phyloP scores from a whole-genome alignment of 176 grass and related monocot genomes.

The Saccharum spontaneum region DNA sequence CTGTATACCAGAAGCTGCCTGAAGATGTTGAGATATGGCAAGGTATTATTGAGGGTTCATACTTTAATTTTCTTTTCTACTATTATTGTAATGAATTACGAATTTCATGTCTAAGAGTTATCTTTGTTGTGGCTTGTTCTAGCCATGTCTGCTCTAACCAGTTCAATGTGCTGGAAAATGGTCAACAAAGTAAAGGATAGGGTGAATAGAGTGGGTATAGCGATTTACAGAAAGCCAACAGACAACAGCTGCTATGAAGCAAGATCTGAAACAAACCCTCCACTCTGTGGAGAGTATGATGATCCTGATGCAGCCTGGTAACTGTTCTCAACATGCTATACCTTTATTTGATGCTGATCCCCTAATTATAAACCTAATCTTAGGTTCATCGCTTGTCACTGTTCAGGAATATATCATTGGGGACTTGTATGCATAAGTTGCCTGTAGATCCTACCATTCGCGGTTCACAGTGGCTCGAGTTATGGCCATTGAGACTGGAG shows the following conservation, averaged over 20 bases:
- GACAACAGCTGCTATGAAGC: conserved; percentile 63
- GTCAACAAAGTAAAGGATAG: conserved; percentile 75
- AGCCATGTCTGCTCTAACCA: conserved; percentile 76
- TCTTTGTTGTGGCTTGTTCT: conserved; percentile 24
- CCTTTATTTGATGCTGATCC: background rate
- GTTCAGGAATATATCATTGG: conserved; percentile 68
- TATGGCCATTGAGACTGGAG: conserved; percentile 73
- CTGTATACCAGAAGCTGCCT: conserved; percentile 65
- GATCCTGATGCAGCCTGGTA: conserved; percentile 83
- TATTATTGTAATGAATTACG: background rate
- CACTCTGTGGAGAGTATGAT: conserved; percentile 62
- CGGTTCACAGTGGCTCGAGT: conserved; percentile 71
- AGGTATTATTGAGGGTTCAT: conserved; percentile 34
- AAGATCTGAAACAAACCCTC: conserved; percentile 58
- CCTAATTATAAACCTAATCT: conserved; percentile 29
- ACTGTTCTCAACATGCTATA: conserved; percentile 24
- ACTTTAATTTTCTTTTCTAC: conserved; percentile 7
- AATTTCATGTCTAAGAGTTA: conserved; percentile 8
- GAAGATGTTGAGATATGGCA: conserved; percentile 83
- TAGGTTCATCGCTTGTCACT: conserved; percentile 4
- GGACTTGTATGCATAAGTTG: conserved; percentile 65
- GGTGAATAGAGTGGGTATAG: conserved; percentile 61
- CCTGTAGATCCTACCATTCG: conserved; percentile 34
- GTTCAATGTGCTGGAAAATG: conserved; percentile 86
- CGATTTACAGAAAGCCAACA: conserved; percentile 72